Evolutionary conservation across 495 filamentous ascomycete genomes (phyloP).

Genomic region (Amorphotheca resinae): DNA sequence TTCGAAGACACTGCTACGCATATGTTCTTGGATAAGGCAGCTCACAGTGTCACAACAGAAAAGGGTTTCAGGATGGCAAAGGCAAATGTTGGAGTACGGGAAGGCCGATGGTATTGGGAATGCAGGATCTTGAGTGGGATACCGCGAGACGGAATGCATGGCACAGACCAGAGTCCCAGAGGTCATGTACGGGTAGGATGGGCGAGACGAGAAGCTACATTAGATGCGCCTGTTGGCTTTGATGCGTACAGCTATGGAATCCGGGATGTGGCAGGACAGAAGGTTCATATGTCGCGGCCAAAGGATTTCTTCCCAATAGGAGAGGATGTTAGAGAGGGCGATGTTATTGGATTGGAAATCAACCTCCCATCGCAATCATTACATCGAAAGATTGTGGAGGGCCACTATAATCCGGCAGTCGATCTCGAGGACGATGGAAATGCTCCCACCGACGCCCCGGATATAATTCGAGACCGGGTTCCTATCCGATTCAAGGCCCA

Average conservation of each 20-base stretch:
- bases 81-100: slow-evolving; percentile 82
- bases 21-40: slow-evolving; percentile 51
- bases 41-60: slow-evolving; percentile 54
- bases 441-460: slow-evolving; percentile 29
- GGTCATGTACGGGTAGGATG: slow-evolving; percentile 87
- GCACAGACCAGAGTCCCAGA: slow-evolving; percentile 22
- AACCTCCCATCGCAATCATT: slow-evolving; percentile 70
- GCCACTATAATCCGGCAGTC: slow-evolving; percentile 72
- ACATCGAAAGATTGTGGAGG: slow-evolving; percentile 79
- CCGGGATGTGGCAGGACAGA: slow-evolving; percentile 77
- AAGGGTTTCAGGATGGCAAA: slow-evolving; percentile 76
- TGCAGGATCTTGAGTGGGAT: slow-evolving; percentile 66
- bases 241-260: slow-evolving; percentile 96
- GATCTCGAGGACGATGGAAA: slow-evolving; percentile 50
- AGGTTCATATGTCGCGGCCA: slow-evolving; percentile 85
- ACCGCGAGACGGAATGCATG: slow-evolving; percentile 13
- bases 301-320: slow-evolving; percentile 71
- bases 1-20: slow-evolving; percentile 83
- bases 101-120: slow-evolving; percentile 90
- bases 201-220: slow-evolving; percentile 75
- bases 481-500: slow-evolving; percentile 88
- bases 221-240: slow-evolving; percentile 88
- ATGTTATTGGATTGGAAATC: slow-evolving; percentile 92
- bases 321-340: slow-evolving; percentile 63
- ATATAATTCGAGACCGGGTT: slow-evolving; percentile 88